phyloP scores from a whole-genome alignment of 805 yeast genomes.

The Candida sphagnicola region DNA sequence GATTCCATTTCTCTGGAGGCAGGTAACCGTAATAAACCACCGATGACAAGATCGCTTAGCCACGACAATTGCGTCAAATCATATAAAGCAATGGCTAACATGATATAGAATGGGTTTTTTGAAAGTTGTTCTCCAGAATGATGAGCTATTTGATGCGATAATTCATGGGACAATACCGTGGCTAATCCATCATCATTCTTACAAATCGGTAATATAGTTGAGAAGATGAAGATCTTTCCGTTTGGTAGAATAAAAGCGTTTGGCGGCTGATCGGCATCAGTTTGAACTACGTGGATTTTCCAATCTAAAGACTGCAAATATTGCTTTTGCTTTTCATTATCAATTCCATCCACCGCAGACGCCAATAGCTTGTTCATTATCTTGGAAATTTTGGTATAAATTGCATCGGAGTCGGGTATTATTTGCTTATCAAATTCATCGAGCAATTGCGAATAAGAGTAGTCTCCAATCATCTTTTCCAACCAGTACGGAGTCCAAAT shows the following conservation, averaged over 20 bases:
- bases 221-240: slow-evolving; percentile 90
- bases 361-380: slow-evolving; percentile 64
- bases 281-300: slow-evolving; percentile 67
- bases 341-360: slow-evolving; percentile 43
- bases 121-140: slow-evolving; percentile 85
- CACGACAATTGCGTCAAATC: slow-evolving; percentile 57
- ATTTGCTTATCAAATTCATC: slow-evolving; percentile 48
- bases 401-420: slow-evolving; percentile 62
- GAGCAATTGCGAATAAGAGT: slow-evolving; percentile 59
- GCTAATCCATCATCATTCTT: slow-evolving; percentile 86
- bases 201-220: slow-evolving; percentile 74
- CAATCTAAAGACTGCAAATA: slow-evolving; percentile 51
- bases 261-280: slow-evolving; percentile 73
- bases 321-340: slow-evolving; percentile 29
- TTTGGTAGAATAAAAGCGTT: slow-evolving; percentile 96
- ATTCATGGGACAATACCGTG: slow-evolving; percentile 91
- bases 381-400: slow-evolving; percentile 48
- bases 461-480: slow-evolving; percentile 60
- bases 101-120: slow-evolving; percentile 65
- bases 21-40: slow-evolving; percentile 66
- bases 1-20: slow-evolving; percentile 91
- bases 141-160: slow-evolving; percentile 91
- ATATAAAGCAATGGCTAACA: slow-evolving; percentile 50
- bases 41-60: slow-evolving; percentile 49
- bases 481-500: slow-evolving; percentile 66